Base-by-base conservation (phyloP, 2,329 filamentous ascomycete species). In the Colletotrichum magnum region DNA sequence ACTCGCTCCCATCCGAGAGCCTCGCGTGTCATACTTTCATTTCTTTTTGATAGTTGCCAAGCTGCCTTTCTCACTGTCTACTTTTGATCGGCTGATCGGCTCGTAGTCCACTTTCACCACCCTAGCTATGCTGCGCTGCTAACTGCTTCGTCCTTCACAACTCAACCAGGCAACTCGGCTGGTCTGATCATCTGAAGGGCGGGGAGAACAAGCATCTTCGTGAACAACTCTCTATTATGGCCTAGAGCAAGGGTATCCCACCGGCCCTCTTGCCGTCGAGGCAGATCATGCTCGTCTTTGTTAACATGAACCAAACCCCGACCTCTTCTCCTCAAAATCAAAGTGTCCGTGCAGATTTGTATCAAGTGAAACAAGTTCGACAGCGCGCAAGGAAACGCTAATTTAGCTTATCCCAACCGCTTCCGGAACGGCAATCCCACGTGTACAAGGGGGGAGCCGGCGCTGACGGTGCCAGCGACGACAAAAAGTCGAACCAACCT, bases 391-490 rank as follows among this genome's bases (percentile, higher is more conserved):
- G 36, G 16, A 64, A 64, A 64, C 6, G n/a, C 41, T 36, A 39
- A n/a, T 12, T 18, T 51, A 65, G 62, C 47, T 56, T 18, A 53
- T 28, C 48, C 50, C 32, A 59, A 5, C 66, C 43, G 62, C 62
- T 66, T 69, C 56, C 66, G 62, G 66, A 39, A 28, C 43, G 43
- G 7, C 43, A 51, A 36, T 69, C 36, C 66, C 62, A 69, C 66
- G 66, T 69, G 66, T 60, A 26, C 66, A 60, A 45, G 66, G 32
- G 32, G 32, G 32, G 56, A 21, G 36, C 66, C 43, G 43, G 41
- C 45, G 50, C 50, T 52, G 62, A 60, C 50, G 61, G 32, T 7
- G 60, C 65, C 50, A 58, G 24, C 26, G 39, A 43, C 41, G 41
- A 36, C 32, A 52, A 41, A 32, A 51, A 12, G 48, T 21, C 59